Evolutionary conservation across 2,329 filamentous ascomycete genomes (phyloP).

Genomic region (Whalleya microplaca): DNA sequence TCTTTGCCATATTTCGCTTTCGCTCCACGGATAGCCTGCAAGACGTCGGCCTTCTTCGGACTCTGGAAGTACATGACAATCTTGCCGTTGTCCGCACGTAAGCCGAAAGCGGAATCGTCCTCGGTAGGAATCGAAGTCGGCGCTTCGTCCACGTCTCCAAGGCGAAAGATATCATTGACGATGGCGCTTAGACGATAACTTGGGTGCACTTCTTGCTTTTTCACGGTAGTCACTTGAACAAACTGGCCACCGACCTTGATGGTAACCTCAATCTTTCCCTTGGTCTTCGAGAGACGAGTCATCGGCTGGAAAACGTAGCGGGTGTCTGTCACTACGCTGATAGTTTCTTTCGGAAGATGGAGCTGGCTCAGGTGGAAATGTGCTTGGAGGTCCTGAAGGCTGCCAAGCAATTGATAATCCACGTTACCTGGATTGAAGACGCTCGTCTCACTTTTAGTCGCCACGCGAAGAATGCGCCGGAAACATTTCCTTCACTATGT

Average conservation of each 20-base stretch:
- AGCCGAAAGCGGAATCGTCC: slow-evolving; percentile 68
- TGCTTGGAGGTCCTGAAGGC: slow-evolving; percentile 64
- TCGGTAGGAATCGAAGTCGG: slow-evolving; percentile 66
- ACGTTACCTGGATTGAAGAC: slow-evolving; percentile 67
- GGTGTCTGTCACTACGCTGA: slow-evolving; percentile 68
- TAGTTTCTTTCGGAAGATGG: slow-evolving; percentile 71
- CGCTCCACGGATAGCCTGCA: slow-evolving; percentile 65
- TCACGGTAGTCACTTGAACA: slow-evolving; percentile 69
- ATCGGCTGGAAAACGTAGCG: slow-evolving; percentile 68
- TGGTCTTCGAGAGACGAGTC: slow-evolving; percentile 67
- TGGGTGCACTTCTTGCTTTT: slow-evolving; percentile 70
- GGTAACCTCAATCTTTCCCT: slow-evolving; percentile 70
- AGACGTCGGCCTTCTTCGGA: slow-evolving; percentile 63
- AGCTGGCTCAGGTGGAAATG: slow-evolving; percentile 70
- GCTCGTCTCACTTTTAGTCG: slow-evolving; percentile 62
- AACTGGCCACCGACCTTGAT: slow-evolving; percentile 73
- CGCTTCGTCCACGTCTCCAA: slow-evolving; percentile 70
- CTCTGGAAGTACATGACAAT: slow-evolving; percentile 75
- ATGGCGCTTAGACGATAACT: slow-evolving; percentile 64
- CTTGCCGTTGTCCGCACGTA: slow-evolving; percentile 70
- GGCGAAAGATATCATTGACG: slow-evolving; percentile 71
- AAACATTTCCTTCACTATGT: slow-evolving; percentile 59
- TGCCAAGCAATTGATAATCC: slow-evolving; percentile 68
- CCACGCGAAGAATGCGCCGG: slow-evolving; percentile 63
- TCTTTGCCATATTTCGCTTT: slow-evolving; percentile 70